phyloP scores from a whole-genome alignment of 2,329 filamentous ascomycete genomes.

The Pyricularia pennisetigena region DNA sequence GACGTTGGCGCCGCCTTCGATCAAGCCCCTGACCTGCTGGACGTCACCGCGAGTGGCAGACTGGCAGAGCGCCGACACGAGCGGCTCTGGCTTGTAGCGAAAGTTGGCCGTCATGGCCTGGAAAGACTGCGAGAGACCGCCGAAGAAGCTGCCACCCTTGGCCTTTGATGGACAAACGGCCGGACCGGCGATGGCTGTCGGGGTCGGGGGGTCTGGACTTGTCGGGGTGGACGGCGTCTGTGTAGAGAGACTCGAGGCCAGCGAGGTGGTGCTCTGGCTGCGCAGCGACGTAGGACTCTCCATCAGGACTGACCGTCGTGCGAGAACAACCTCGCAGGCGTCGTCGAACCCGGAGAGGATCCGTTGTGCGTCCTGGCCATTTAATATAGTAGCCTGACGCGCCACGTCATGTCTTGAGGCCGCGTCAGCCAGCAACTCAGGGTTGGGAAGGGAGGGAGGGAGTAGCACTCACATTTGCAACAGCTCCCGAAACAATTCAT shows the following conservation, averaged over 20 bases:
- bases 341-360: background rate
- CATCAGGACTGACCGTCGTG: background rate
- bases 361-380: background rate
- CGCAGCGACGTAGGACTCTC: background rate
- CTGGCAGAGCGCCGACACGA: slow-evolving; percentile 13
- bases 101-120: slow-evolving; percentile 11
- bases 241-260: background rate
- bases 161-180: background rate
- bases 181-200: background rate
- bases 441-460: background rate
- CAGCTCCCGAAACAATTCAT: slow-evolving; percentile 3
- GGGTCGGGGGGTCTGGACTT: background rate
- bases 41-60: slow-evolving; percentile 11
- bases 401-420: background rate
- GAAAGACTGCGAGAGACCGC: slow-evolving; percentile 18
- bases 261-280: background rate
- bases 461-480: background rate
- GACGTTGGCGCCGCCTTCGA: slow-evolving; percentile 11
- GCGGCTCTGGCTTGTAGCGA: slow-evolving; percentile 12
- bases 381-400: background rate
- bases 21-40: slow-evolving; percentile 9
- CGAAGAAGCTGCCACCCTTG: slow-evolving; percentile 1
- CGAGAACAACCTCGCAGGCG: background rate
- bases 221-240: background rate
- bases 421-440: background rate